Evolutionary conservation across 129 eudicot species (phyloP), one percentile per base, ranked within the genome.

Genomic region (Centella asiatica): DNA sequence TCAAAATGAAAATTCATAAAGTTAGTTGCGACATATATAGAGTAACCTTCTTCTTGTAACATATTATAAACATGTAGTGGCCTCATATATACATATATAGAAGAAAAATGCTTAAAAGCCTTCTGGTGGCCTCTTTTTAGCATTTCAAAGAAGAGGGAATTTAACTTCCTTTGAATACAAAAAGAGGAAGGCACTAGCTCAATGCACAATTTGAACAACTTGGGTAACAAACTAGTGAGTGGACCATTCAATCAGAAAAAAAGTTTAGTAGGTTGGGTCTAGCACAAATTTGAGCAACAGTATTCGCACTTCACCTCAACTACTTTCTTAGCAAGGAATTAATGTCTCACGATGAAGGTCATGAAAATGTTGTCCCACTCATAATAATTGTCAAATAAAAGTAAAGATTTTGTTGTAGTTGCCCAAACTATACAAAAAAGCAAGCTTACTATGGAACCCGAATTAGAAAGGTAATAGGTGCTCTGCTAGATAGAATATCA

Each of bases 1-100:
- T 56, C 72, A 66, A 33, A 70, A 62, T 2, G 19, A 49, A 42
- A 65, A 39, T 29, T 24, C 14, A 69, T 29, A 44, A 58, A 56
- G 54, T 63, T 36, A 6, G 28, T 14, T 44, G 15, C 58, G 65
- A 49, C 19, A 67, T 6, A 62, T 19, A 19, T n/a, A n/a, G 45
- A 29, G 3, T 3, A 34, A 25, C 0, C 8, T n/a, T 15, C 31
- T 17, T 33, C 9, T 5, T 44, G 19, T 42, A 46, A 44, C 53
- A 61, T 5, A 34, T 19, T 19, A 26, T 8, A 50, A 24, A 48
- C 14, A 4, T 53, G 14, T 24, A 53, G n/a, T 52, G n/a, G n/a
- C n/a, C n/a, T n/a, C n/a, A n/a, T n/a, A 37, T 37, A 37, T 4
- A 13, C 12, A 7, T 37, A 37, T 37, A 37, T 1, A 37, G 5